These are phyloP conservation scores for Kwoniella botswanensis DNA, from an alignment of 768 basidiomycete species.

Conservation along the genomic window DNA sequence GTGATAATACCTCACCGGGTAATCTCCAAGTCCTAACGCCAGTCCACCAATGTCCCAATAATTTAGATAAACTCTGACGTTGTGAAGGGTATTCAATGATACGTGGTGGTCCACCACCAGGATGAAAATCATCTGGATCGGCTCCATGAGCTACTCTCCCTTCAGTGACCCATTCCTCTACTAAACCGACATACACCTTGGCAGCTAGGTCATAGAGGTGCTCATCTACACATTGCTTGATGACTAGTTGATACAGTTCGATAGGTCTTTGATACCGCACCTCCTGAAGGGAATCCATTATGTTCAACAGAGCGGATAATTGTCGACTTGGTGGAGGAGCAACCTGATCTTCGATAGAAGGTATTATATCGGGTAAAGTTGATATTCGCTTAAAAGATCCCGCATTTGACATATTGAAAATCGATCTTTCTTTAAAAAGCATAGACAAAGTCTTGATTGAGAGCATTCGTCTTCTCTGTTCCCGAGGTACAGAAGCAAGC, in stretches of 20 bases:
- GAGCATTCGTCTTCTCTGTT: conserved; percentile 11
- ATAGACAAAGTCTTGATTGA: conserved; percentile 2
- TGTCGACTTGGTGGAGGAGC: conserved; percentile 11
- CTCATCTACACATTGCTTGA: conserved; percentile 39
- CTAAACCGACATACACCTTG: conserved; percentile 54
- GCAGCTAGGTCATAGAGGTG: conserved; percentile 49
- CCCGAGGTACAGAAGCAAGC: not conserved
- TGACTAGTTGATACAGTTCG: conserved; percentile 38
- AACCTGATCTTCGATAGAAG: conserved; percentile 7
- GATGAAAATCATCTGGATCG: conserved; percentile 41
- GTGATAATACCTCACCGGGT: conserved; percentile 53
- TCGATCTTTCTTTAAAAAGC: conserved; percentile 14
- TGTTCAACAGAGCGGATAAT: conserved; percentile 6
- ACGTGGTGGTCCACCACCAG: conserved; percentile 48
- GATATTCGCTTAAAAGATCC: not conserved
- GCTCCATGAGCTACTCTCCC: conserved; percentile 54
- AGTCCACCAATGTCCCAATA: conserved; percentile 50
- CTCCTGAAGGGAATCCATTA: conserved; percentile 32
- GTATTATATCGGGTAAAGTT: not conserved
- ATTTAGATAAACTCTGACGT: conserved; percentile 20
- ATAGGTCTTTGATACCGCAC: conserved; percentile 38
- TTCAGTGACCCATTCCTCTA: conserved; percentile 59
- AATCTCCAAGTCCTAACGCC: conserved; percentile 52
- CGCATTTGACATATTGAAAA: conserved; percentile 1
- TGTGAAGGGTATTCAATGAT: not conserved